Evolutionary conservation across 768 basidiomycete species (phyloP), one percentile per base, ranked within the genome.

Genomic region (Lactarius hengduanensis): DNA sequence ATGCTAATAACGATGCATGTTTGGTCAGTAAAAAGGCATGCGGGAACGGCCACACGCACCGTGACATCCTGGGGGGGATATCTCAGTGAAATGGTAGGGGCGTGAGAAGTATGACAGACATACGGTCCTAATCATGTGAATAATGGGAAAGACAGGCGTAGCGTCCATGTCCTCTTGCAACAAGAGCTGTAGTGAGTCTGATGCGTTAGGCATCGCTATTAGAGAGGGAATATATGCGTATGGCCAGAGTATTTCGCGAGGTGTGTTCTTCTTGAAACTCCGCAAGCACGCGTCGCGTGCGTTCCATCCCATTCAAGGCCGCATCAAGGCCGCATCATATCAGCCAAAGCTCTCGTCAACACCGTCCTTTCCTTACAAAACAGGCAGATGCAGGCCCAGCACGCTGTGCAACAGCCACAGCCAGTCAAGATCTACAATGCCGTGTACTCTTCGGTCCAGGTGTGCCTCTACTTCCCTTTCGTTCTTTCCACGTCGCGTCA

Each of bases 401-500:
- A 63, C 40, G 20, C 55, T 59, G 65, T 61, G 20, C 68, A 70
- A 26, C 74, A 70, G 40, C 70, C 77, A 30, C 83, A 85, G 41
- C 78, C 79, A 55, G 88, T 92, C 64, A 92, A 92, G 79, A 93
- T 94, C 70, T 94, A 94, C 80, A 94, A 94, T 85, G 92, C 92
- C 7, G 92, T 94, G 57, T 94, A 94, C 73, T 92, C 91, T 22
- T 92, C 91, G 10, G 92, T 94, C 10, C 91, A 93, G 88, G 91
- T 82, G 80, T 66, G 73, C 62, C 41, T 10, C 15, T 32, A 10
- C 45, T 5, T 5, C 7, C 18, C 53, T 47, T 60, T 71, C 63
- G 57, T 71, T 65, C 53, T 30, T 32, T 26, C 34, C 59, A 59
- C 54, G 60, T 67, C 71, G 67, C 68, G 68, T 68, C 71, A 62